Conservation (phyloP, 106 monocot genomes). For the Platanthera zijinensis region DNA sequence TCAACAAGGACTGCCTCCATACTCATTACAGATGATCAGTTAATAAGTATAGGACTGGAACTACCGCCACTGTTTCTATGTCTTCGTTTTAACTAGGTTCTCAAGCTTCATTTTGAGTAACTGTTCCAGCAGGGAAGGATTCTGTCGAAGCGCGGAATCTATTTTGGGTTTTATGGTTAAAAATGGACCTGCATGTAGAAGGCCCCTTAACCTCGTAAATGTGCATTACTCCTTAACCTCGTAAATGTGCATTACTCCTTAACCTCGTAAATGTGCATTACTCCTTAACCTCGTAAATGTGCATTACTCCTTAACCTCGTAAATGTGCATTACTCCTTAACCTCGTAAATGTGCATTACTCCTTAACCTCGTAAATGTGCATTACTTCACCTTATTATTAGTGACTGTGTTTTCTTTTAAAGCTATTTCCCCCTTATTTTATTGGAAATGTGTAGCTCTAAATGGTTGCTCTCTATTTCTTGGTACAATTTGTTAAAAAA, state of each 20-base stretch:
- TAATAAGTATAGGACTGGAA: no score
- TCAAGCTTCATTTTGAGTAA: no score
- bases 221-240: no score
- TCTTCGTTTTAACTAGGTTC: no score
- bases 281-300: not conserved
- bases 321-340: not conserved
- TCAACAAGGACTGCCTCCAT: no score
- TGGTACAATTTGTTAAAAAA: not conserved
- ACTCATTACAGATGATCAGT: no score
- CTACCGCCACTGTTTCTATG: no score
- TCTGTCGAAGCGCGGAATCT: no score
- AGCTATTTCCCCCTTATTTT: not conserved
- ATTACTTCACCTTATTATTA: not conserved
- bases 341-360: not conserved
- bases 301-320: not conserved
- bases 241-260: not conserved
- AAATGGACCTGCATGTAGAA: no score
- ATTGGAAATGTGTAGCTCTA: not conserved
- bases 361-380: not conserved
- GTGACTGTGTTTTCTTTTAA: not conserved
- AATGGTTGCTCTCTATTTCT: not conserved
- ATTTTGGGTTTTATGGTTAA: no score
- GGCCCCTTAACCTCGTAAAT: no score
- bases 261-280: not conserved
- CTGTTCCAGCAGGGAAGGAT: no score